Percentiles rank a stretch among this genome's conserved stretches.
Evolutionary conservation across 495 filamentous ascomycete genomes (phyloP).

Genomic region (Tuber brumale): DNA sequence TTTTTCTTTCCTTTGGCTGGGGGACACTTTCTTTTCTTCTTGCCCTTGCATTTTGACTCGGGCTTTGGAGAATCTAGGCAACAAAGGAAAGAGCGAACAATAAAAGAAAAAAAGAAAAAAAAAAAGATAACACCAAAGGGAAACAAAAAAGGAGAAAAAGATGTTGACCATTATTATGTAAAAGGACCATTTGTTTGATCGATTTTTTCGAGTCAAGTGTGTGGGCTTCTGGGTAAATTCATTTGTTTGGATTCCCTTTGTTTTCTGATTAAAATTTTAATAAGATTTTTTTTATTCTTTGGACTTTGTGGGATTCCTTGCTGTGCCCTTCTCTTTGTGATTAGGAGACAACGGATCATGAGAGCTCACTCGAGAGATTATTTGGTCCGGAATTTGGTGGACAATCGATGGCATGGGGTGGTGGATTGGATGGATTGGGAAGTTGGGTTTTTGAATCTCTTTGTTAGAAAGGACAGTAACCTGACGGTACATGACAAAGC

Average conservation of each 20-base stretch:
- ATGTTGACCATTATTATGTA: not conserved
- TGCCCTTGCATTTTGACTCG: not conserved
- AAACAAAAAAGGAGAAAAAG: not conserved
- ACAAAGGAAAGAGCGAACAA: not conserved
- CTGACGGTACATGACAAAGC: not conserved
- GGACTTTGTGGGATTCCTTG: not conserved
- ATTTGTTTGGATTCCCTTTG: not conserved
- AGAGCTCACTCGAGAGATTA: not conserved
- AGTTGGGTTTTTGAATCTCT: not conserved
- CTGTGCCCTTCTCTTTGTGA: not conserved
- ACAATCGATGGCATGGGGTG: not conserved
- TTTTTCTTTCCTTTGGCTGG: not conserved
- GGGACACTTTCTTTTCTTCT: not conserved
- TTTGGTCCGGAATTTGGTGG: conserved; percentile 1
- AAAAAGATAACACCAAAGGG: not conserved
- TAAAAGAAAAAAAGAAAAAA: not conserved
- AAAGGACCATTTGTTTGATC: not conserved
- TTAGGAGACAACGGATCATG: not conserved
- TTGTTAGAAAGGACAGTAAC: not conserved
- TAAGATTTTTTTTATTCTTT: not conserved
- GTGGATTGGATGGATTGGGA: conserved; percentile 2
- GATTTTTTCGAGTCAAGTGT: not conserved
- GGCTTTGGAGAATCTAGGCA: not conserved
- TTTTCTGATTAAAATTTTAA: not conserved
- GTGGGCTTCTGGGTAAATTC: not conserved